These are phyloP conservation scores for Plasmodium relictum DNA, from an alignment of 169 alveolate genomes.

Conservation along the genomic window DNA sequence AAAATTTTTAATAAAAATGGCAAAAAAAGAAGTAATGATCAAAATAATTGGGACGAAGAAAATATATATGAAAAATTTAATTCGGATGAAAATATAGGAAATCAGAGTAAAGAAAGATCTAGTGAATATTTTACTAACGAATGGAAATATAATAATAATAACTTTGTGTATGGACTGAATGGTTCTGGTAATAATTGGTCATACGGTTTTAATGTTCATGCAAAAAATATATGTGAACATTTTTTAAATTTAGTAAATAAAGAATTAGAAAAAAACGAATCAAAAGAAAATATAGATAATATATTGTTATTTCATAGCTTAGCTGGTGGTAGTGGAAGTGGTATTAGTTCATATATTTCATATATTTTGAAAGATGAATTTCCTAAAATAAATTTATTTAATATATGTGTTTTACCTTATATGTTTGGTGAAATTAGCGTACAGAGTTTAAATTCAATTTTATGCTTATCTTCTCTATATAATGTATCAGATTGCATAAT, in stretches of 20 bases:
- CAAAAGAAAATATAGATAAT: slow-evolving; percentile 69
- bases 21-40: background rate
- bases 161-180: slow-evolving; percentile 59
- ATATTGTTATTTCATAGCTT: slow-evolving; percentile 79
- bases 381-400: slow-evolving; percentile 58
- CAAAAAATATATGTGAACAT: slow-evolving; percentile 68
- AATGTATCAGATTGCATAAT: slow-evolving; percentile 70
- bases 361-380: slow-evolving; percentile 77
- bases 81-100: background rate
- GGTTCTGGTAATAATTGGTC: slow-evolving; percentile 79
- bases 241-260: slow-evolving; percentile 28
- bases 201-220: slow-evolving; percentile 71
- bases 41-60: background rate
- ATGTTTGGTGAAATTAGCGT: slow-evolving; percentile 80
- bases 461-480: slow-evolving; percentile 77
- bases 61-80: background rate
- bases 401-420: slow-evolving; percentile 78
- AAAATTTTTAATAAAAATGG: slow-evolving; percentile 23
- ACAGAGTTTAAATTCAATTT: slow-evolving; percentile 75
- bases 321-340: slow-evolving; percentile 84
- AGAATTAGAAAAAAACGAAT: slow-evolving; percentile 72
- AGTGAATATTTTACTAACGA: slow-evolving; percentile 14
- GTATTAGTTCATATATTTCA: slow-evolving; percentile 77
- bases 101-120: no score
- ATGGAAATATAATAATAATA: slow-evolving; percentile 56